Evolutionary conservation across 306 rosid species (phyloP).

Genomic region (Abrus precatorius): DNA sequence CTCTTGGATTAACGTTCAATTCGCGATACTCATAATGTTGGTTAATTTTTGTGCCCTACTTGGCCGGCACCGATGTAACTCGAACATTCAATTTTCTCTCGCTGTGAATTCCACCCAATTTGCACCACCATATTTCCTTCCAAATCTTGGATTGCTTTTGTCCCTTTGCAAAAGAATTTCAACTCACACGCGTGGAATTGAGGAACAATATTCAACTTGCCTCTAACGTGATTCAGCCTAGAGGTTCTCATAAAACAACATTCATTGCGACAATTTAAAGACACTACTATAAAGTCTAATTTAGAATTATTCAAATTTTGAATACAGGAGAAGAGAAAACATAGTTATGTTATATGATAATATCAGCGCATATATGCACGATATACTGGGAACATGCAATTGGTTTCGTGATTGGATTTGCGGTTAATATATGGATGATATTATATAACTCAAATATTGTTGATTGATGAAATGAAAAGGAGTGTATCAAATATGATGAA

Average conservation of each 20-base stretch:
- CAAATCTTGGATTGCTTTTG: constrained; percentile 20
- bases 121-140: constrained; percentile 12
- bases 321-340: background rate
- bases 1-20: background rate
- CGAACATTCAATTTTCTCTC: constrained; percentile 37
- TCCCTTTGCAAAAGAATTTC: background rate
- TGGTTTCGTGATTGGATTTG: background rate
- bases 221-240: too few species aligned
- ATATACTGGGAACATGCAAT: background rate
- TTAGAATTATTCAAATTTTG: background rate
- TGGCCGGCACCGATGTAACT: constrained; percentile 51
- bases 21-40: constrained; percentile 34
- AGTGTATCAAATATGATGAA: background rate
- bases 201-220: constrained; percentile 7
- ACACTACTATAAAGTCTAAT: background rate
- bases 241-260: background rate
- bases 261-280: background rate
- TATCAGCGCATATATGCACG: background rate
- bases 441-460: too few species aligned
- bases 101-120: constrained; percentile 47
- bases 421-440: too few species aligned
- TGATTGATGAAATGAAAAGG: background rate
- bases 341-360: too few species aligned
- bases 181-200: constrained; percentile 37
- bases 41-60: constrained; percentile 26